Evolutionary conservation across 2,329 filamentous ascomycete genomes (phyloP), one percentile per base, ranked within the genome.

Genomic region (Arthrobotrys entomopaga): DNA sequence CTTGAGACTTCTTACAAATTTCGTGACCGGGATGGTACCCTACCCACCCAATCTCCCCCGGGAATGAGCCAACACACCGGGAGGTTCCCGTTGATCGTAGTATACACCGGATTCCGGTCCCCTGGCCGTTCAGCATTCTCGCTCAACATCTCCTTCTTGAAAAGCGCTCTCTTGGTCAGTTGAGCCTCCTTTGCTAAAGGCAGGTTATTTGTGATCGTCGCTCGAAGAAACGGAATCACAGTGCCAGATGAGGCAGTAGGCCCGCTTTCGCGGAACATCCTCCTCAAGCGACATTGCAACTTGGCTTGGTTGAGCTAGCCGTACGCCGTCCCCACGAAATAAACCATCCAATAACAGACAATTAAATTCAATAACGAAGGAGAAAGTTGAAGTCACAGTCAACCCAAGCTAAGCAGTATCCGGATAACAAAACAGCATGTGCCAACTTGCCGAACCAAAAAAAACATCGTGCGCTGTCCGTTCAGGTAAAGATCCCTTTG

Each of bases 1-100:
- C 70, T 57, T 58, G 50, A 52, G 46, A 61, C 26, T 15, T 46
- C 70, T 74, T 74, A 74, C 70, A 74, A 74, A 74, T 74, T 73
- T 64, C 57, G 57, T 26, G 58, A 74, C 70, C 48, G 49, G 70
- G 70, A 67, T 60, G 64, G 70, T 64, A 65, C 42, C 63, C 38
- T 20, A n/a, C 46, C 42, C 16, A 26, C 16, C 2, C 42, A n/a
- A n/a, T 13, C 10, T 13, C 13, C n/a, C 34, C 60, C 43, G 59
- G 42, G 59, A 16, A 22, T 5, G 15, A 50, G 19, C 16, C 13
- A 19, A 2, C 48, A 22, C 13, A 49, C 56, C 19, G 67, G 50
- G 16, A 60, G 4, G n/a, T 54, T 34, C 8, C 43, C 19, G 29
- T 26, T 13, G 26, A n/a, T 34, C 2, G n/a, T n/a, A n/a, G n/a